These are phyloP conservation scores for Cucurbita argyrosperma DNA, from an alignment of 306 rosid genomes.

Conservation along the genomic window DNA sequence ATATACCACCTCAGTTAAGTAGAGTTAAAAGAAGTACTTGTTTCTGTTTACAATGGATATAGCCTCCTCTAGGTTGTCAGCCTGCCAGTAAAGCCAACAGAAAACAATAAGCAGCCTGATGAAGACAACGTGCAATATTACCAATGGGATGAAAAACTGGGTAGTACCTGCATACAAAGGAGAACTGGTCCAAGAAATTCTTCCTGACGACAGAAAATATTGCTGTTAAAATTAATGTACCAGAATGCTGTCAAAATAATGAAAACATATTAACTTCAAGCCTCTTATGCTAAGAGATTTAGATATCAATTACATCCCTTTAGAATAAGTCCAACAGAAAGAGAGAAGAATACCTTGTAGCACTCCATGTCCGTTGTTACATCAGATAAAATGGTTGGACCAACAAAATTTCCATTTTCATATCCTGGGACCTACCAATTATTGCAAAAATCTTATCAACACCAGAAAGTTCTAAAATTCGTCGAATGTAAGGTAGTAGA, in stretches of 20 bases:
- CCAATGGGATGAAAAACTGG: not conserved
- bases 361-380: conserved; percentile 54
- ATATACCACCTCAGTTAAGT: not conserved
- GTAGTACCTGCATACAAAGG: conserved; percentile 53
- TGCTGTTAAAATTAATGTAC: conserved; percentile 18
- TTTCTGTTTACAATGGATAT: conserved; percentile 44
- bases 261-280: not conserved
- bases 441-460: not conserved
- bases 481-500: not conserved
- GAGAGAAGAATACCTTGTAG: conserved; percentile 29
- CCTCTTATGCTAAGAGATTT: no score
- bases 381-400: conserved; percentile 51
- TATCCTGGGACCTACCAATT: conserved; percentile 46
- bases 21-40: conserved; percentile 27
- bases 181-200: conserved; percentile 63
- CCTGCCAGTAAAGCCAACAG: conserved; percentile 28
- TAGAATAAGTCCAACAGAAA: not conserved
- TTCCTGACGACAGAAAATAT: conserved; percentile 37
- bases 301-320: no score
- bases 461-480: not conserved
- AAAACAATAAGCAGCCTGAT: conserved; percentile 2
- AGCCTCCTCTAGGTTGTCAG: conserved; percentile 53
- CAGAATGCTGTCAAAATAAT: conserved; percentile 9
- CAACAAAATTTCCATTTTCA: conserved; percentile 53
- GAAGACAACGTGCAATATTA: conserved; percentile 1